Base-by-base conservation (phyloP, 306 rosid species). In the Astragalus glycyphyllos region DNA sequence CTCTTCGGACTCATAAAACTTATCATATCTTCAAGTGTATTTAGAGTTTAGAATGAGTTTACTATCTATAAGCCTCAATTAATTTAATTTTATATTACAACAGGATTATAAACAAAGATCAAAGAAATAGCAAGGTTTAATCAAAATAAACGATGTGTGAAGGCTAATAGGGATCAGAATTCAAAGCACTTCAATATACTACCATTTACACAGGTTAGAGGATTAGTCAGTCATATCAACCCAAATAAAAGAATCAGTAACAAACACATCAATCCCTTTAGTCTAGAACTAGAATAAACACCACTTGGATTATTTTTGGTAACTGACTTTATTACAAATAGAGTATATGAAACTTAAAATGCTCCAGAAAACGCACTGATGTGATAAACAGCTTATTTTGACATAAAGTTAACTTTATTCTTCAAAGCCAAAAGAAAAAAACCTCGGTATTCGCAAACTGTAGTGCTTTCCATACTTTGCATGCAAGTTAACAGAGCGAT, bases 381-480 rank as follows among this genome's bases (percentile, higher is more conserved):
- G 38, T 37, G 50, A 61, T 56, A 45, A 44, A 66, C 5, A 53
- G 17, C 44, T 59, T 23, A n/a, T 16, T 29, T 46, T 29, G 42
- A 44, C 53, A 77, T 15, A 45, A 55, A 65, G 26, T 54, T 48
- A 31, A 41, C 16, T 48, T 32, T n/a, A 71, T 14, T 29, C 68
- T 54, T 51, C 71, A 42, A 53, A 15, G 81, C 65, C 42, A 61
- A 56, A 65, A 72, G 76, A 66, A 71, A 47, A 16, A 46, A 83
- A 92, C 97, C 98, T 90, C 6, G 98, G 98, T 69, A 93, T 89
- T 53, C 98, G 90, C 90, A 93, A 58, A 69, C 63, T 88, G 77
- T 86, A 69, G 78, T 93, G 98, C 61, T 90, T 90, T 81, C 98
- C 98, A 67, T 93, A 93, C 78, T 90, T 93, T 6, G 98, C 98